Evolutionary conservation across 768 basidiomycete genomes (phyloP).

Genomic region (Collybiopsis confluens): DNA sequence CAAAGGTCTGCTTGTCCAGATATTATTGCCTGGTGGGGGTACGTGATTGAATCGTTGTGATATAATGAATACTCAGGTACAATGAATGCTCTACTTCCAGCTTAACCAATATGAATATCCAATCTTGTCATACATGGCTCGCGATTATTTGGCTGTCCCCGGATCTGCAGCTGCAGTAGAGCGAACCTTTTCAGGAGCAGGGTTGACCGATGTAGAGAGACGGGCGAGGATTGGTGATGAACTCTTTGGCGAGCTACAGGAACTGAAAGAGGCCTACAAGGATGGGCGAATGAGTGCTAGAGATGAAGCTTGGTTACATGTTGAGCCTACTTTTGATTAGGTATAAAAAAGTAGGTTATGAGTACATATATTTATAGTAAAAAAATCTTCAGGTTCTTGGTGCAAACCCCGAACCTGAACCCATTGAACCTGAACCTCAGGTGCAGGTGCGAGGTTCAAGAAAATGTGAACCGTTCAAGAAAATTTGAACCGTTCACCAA

Average conservation of each 20-base stretch:
- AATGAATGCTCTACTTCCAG: conserved; percentile 7
- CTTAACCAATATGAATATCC: conserved; percentile 20
- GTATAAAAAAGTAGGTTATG: too few relatives aligned
- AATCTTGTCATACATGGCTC: conserved; percentile 16
- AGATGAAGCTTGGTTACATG: conserved; percentile 9
- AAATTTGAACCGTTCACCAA: too few relatives aligned
- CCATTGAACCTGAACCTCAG: background rate
- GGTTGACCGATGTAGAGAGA: conserved; percentile 17
- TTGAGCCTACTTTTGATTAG: background rate
- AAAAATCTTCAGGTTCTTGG: too few relatives aligned
- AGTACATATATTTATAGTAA: background rate
- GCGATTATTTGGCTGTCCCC: conserved; percentile 24
- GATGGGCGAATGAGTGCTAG: conserved; percentile 21
- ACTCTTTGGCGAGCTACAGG: conserved; percentile 22
- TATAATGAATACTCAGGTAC: too few relatives aligned
- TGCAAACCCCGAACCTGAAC: background rate
- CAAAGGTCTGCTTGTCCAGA: too few relatives aligned
- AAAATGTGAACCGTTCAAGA: too few relatives aligned
- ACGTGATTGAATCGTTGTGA: background rate
- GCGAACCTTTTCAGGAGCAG: conserved; percentile 21
- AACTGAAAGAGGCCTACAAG: conserved; percentile 24
- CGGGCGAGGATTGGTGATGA: conserved; percentile 16
- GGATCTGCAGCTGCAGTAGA: conserved; percentile 24
- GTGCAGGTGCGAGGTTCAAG: too few relatives aligned
- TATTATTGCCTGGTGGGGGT: background rate